Evolutionary conservation across 2,329 filamentous ascomycete species (phyloP), one percentile per base, ranked within the genome.

Genomic region (Neopestalotiopsis rosae): DNA sequence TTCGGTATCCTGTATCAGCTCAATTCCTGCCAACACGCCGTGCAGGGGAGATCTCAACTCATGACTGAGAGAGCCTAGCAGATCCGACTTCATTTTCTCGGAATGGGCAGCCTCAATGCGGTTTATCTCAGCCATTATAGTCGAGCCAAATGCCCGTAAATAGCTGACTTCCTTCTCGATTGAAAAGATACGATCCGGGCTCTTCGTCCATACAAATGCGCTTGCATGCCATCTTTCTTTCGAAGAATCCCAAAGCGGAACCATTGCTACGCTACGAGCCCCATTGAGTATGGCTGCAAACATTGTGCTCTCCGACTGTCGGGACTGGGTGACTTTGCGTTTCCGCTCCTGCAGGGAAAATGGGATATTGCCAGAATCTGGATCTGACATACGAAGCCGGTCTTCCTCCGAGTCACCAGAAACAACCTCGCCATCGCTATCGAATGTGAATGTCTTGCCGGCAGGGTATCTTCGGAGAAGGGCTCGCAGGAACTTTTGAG

Each of bases 11-110:
- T 83, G 81, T 0, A 90, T 73, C 3, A 89, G 76, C 71, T 89
- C 87, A 1, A 83, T 81, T 65, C 81, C 87, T 0, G 87, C 84
- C 0, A 91, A 76, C 32, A 90, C 84, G 2, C 88, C 89, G 68
- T 91, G 88, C 0, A 91, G 77, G 0, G 89, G 89, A 1, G 85
- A 88, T 5, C 89, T 82, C n/a, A 91, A 77, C 74, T 91, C 89
- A 72, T 91, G 89, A 2, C 86, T 88, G 5, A 91, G 84, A 1
- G 86, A 89, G 0, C 87, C 86, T 3, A 91, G 83, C 34, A 89
- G 86, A 68, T 89, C 87, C 1, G 84, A 84, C 74, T 89, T 89
- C 42, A 86, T 84, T 62, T 79, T 83, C 32, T 85, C 81, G 0
- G 80, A 78, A 14, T 75, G 73, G 6, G 76, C 66, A 0, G 78